Conservation (phyloP, 2,329 filamentous ascomycete species). For the Rhynchosporium secalis region DNA sequence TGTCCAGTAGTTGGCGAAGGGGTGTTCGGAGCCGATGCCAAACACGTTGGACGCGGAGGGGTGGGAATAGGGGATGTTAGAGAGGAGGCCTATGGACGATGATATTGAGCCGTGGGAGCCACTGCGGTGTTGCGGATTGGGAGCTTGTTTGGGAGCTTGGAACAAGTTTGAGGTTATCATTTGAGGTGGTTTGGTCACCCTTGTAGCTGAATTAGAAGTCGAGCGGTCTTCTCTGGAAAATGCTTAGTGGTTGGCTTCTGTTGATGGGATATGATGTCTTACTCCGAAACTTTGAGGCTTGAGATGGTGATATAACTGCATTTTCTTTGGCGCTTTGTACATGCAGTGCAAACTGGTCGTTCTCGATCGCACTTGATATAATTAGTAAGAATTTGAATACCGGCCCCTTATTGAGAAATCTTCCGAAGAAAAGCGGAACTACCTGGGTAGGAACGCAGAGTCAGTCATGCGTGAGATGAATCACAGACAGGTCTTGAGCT, state of each 20-base stretch:
- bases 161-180: slow-evolving; percentile 45
- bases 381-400: slow-evolving; percentile 9
- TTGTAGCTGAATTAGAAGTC: slow-evolving; percentile 49
- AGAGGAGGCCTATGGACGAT: slow-evolving; percentile 60
- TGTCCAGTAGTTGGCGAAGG: slow-evolving; percentile 84
- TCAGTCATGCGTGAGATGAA: too few relatives aligned
- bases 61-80: slow-evolving; percentile 70
- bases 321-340: slow-evolving; percentile 74
- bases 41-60: slow-evolving; percentile 75
- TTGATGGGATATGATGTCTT: neutral
- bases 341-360: slow-evolving; percentile 66
- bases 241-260: neutral
- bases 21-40: slow-evolving; percentile 76
- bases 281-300: slow-evolving; percentile 37
- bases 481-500: too few relatives aligned
- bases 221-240: slow-evolving; percentile 54
- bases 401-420: neutral
- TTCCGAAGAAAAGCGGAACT: too few relatives aligned
- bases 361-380: slow-evolving; percentile 75
- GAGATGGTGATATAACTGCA: slow-evolving; percentile 77
- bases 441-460: too few relatives aligned
- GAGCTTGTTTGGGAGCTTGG: slow-evolving; percentile 30
- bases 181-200: slow-evolving; percentile 59
- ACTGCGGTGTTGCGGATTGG: slow-evolving; percentile 30
- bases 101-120: slow-evolving; percentile 34